Base-by-base conservation (phyloP, 331 rosid species). In the Saraca asoca region DNA sequence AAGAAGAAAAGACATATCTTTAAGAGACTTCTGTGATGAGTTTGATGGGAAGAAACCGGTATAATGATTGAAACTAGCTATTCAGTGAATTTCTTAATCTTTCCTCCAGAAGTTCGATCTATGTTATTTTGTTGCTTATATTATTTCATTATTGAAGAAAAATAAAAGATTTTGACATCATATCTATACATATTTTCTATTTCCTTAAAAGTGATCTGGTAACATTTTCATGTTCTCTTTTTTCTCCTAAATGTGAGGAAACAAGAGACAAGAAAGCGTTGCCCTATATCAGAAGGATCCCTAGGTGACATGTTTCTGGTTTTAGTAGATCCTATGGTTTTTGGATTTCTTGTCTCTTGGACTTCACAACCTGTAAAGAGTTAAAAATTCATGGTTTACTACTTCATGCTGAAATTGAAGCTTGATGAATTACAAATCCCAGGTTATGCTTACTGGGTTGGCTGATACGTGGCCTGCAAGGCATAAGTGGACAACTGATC, bases 1-100 rank as follows among this genome's bases (percentile, higher is more conserved):
- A 77, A 90, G 99, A 77, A 79, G 71, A 73, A 71, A 71, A 5
- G 76, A 85, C 19, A 60, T 81, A 56, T 66, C 95, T 38, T 13
- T 80, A 56, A 76, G 88, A 73, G 91, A 78, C 49, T 94, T 94
- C 71, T 56, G 51, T 68, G 39, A 58, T 7, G 75, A 80, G 51
- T 88, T 83, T 64, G 98, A 94, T 71, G 85, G 85, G 31, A 94
- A 86, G 81, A 86, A 88, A 83, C 99, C 97, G 85, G 97, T 94
- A 88, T 75, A 33, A 19, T 61, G 64, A 59, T 54, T 18, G 68
- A 20, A 48, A 6, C 14, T 10, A 2, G 45, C 34, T 52, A 65
- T 15, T 54, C 7, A 63, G 60, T 58, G 24, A 63, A 38, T 42
- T 46, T 14, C 19, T 37, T 35, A 24, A 15, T 56, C 29, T 34